Evolutionary conservation across 1,284 basidiomycete genomes (phyloP).

Genomic region (Phaffia rhodozyma): DNA sequence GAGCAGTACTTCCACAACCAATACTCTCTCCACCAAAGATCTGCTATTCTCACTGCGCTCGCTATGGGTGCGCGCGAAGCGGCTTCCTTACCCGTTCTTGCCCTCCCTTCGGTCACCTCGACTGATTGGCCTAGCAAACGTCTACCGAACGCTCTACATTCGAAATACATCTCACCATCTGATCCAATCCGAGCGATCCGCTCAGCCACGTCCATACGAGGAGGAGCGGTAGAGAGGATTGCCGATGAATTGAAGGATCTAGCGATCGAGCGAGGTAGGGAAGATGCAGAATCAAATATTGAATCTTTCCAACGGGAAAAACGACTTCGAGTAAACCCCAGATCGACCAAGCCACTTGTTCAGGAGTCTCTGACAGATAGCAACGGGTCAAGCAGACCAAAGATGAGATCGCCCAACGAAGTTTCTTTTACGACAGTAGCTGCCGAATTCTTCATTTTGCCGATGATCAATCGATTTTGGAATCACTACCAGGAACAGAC

Average conservation of each 20-base stretch:
- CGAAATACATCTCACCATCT: constrained; percentile 45
- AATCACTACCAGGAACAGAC: constrained; percentile 70
- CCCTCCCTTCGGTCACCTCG: constrained; percentile 25
- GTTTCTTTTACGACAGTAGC: constrained; percentile 42
- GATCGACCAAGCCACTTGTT: no score
- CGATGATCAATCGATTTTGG: constrained; percentile 83
- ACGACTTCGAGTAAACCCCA: constrained; percentile 47
- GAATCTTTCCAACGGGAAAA: constrained; percentile 58
- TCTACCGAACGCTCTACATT: constrained; percentile 57
- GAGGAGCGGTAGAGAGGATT: constrained; percentile 42
- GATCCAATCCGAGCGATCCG: constrained; percentile 23
- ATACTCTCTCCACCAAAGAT: constrained; percentile 75
- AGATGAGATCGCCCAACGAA: background rate
- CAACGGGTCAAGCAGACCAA: background rate
- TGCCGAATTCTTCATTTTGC: constrained; percentile 72
- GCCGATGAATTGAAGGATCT: constrained; percentile 48
- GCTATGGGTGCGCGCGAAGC: constrained; percentile 76
- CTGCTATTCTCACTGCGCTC: constrained; percentile 69
- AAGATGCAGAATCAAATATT: constrained; percentile 39
- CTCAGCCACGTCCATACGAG: constrained; percentile 27
- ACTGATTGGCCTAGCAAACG: constrained; percentile 62
- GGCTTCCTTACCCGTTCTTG: constrained; percentile 51
- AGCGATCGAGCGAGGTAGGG: constrained; percentile 48
- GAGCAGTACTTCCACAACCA: constrained; percentile 89
- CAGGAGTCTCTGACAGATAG: background rate